Evolutionary conservation across 2,329 filamentous ascomycete genomes (phyloP).

Genomic region (Arthrobotrys entomopaga): DNA sequence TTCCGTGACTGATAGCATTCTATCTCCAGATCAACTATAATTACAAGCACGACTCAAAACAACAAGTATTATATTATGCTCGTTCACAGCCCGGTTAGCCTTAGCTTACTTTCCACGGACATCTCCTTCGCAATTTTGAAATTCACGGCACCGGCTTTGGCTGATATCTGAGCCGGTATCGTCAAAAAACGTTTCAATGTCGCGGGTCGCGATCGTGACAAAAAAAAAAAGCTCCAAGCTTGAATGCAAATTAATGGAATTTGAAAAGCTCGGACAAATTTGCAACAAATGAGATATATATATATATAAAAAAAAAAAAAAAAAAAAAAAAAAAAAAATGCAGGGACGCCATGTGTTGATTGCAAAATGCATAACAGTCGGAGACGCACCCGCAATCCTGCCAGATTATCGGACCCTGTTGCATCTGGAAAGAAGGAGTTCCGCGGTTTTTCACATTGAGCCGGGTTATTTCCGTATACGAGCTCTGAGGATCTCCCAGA

Average conservation of each 20-base stretch:
- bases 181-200: conserved; percentile 13
- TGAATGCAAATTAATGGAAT: neutral
- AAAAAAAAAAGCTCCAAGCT: neutral
- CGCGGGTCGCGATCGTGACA: conserved; percentile 9
- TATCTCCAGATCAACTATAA: conserved; percentile 1
- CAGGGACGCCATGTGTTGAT: conserved; percentile 21
- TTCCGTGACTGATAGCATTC: conserved; percentile 24
- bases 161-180: conserved; percentile 2
- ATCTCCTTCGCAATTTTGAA: conserved; percentile 43
- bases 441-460: conserved; percentile 20
- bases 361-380: neutral
- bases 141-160: conserved; percentile 22
- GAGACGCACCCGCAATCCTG: neutral
- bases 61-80: conserved; percentile 8
- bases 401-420: neutral
- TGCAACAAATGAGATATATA: neutral
- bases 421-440: neutral
- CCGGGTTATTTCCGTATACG: conserved; percentile 48
- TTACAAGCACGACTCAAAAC: conserved; percentile 7
- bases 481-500: conserved; percentile 38
- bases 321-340: too few species aligned
- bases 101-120: conserved; percentile 28
- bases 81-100: conserved; percentile 30
- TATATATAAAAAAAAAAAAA: too few species aligned
- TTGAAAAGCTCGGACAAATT: conserved; percentile 17